Evolutionary conservation across 192 early-diverging fungal genomes (phyloP).

Genomic region (Helicostylum pulchrum): DNA sequence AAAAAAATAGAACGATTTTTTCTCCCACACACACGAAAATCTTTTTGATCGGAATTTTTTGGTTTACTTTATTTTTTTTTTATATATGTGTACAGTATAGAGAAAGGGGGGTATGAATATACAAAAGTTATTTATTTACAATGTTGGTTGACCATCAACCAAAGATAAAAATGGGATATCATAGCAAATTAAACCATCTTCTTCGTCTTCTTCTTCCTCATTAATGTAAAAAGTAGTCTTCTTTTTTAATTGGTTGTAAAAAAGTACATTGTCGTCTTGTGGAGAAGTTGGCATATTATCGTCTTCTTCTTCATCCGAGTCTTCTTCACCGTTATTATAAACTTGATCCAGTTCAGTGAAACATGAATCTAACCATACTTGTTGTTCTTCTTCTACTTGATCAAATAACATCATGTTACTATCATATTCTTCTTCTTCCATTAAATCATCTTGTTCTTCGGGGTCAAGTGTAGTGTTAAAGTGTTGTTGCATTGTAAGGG

Average conservation of each 20-base stretch:
- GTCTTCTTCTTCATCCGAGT: slow-evolving; percentile 6
- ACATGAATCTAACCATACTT: slow-evolving; percentile 17
- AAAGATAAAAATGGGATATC: slow-evolving; percentile 15
- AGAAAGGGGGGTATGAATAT: neutral
- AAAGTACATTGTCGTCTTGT: neutral
- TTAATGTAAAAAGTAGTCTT: slow-evolving; percentile 9
- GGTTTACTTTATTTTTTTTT: neutral
- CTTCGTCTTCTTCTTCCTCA: slow-evolving; percentile 12
- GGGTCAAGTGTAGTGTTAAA: neutral
- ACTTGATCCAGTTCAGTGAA: slow-evolving; percentile 3
- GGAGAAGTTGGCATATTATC: slow-evolving; percentile 11
- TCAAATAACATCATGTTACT: neutral
- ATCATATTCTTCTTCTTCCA: neutral
- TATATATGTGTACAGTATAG: neutral
- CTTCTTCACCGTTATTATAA: neutral
- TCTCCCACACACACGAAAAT: neutral
- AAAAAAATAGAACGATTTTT: neutral
- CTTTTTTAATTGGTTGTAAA: slow-evolving; percentile 2
- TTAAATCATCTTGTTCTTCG: neutral
- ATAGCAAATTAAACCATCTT: slow-evolving; percentile 17
- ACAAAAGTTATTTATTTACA: slow-evolving; percentile 1
- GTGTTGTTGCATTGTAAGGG: neutral
- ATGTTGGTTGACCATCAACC: neutral
- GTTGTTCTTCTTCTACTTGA: slow-evolving; percentile 4
- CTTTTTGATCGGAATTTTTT: neutral